Percentiles rank a stretch among this genome's conserved stretches.
phyloP scores from a whole-genome alignment of 73 alveolate genomes.

The Symbiodinium natans region DNA sequence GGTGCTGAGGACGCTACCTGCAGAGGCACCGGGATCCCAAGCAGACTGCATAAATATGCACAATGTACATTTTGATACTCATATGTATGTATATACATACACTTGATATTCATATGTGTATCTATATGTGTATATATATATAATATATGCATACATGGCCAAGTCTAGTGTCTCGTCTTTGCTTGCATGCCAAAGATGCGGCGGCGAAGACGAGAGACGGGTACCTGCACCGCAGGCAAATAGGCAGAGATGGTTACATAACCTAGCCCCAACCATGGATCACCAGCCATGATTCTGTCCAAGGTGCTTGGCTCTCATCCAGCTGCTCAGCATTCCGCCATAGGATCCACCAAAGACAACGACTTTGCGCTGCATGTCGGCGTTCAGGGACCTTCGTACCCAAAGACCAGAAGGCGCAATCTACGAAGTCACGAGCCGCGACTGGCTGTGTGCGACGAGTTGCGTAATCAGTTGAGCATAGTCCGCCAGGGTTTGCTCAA shows the following conservation, averaged over 20 bases:
- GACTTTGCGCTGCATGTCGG: constrained; percentile 6
- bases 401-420: background rate
- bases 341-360: constrained; percentile 72
- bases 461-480: constrained; percentile 58
- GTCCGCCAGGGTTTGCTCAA: constrained; percentile 71
- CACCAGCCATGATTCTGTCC: background rate
- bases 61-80: too few species aligned
- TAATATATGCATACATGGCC: too few species aligned
- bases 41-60: too few species aligned
- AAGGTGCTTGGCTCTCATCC: constrained; percentile 70
- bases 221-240: background rate
- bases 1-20: constrained; percentile 72
- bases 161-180: background rate
- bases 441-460: background rate
- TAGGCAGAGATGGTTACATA: background rate
- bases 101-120: too few species aligned
- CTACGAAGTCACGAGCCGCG: background rate
- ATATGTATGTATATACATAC: too few species aligned
- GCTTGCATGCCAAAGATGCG: background rate
- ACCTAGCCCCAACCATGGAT: too few species aligned
- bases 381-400: constrained; percentile 10
- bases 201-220: constrained; percentile 63
- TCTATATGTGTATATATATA: too few species aligned
- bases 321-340: constrained; percentile 87
- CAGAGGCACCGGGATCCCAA: too few species aligned